Percentiles rank a stretch among this genome's conserved stretches.
Evolutionary conservation across 192 early-diverging fungal species (phyloP).

Genomic region (Entomortierella beljakovae): DNA sequence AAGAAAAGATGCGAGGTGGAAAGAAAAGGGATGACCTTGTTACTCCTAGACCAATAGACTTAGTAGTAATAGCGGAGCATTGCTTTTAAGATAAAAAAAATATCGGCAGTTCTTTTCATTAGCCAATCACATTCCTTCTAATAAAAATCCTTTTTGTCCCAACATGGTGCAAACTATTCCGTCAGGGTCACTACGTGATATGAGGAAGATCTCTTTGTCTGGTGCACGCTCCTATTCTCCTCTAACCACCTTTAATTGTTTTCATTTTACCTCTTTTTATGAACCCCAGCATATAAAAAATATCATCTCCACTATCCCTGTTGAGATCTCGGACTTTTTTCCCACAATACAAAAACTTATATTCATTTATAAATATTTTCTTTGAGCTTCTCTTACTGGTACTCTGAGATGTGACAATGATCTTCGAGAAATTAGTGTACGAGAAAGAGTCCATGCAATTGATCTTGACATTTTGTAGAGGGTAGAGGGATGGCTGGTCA

Average conservation of each 20-base stretch:
- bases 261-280: no score
- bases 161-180: neutral
- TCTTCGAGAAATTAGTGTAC: neutral
- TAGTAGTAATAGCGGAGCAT: neutral
- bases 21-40: neutral
- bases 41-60: neutral
- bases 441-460: neutral
- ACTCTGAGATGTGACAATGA: neutral
- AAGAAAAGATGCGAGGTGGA: neutral
- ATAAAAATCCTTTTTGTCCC: neutral
- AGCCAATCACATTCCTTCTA: conserved; percentile 17
- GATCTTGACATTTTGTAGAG: neutral
- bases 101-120: conserved; percentile 19
- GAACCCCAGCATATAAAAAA: no score
- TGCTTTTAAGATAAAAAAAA: conserved; percentile 35
- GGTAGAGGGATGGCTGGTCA: no score
- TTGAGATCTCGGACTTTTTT: no score
- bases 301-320: neutral
- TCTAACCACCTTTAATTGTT: no score
- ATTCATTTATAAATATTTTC: no score
- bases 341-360: neutral
- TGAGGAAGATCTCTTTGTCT: no score
- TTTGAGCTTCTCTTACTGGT: neutral
- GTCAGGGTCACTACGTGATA: no score
- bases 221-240: no score